Evolutionary conservation across 108 stramenopile genomes (phyloP).

Genomic region (Nitzschia putrida): DNA sequence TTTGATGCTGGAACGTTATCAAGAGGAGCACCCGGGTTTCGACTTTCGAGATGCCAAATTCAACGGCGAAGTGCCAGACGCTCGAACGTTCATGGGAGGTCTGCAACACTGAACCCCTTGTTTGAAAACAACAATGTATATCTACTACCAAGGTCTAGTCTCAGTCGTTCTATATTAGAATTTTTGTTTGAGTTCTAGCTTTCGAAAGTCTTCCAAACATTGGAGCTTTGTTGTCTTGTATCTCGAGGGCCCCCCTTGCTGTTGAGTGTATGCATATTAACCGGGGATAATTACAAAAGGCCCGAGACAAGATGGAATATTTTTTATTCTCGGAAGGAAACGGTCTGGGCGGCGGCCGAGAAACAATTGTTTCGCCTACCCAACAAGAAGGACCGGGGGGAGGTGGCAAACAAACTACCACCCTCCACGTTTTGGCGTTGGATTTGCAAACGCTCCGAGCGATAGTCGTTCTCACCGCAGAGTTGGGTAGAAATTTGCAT

Average conservation of each 20-base stretch:
- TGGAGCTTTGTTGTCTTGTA: too few species aligned
- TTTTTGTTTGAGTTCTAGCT: too few species aligned
- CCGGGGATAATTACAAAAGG: too few species aligned
- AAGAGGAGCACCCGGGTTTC: slow-evolving; percentile 94
- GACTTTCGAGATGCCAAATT: slow-evolving; percentile 97
- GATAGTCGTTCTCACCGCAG: slow-evolving; percentile 14
- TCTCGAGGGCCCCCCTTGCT: too few species aligned
- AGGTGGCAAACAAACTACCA: slow-evolving; percentile 47
- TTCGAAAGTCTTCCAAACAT: too few species aligned
- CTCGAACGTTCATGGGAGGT: slow-evolving; percentile 96
- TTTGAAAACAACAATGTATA: too few species aligned
- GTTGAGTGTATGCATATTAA: too few species aligned
- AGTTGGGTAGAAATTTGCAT: neutral
- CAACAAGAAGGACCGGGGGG: slow-evolving; percentile 50
- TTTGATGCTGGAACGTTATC: slow-evolving; percentile 93
- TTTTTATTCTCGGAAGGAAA: slow-evolving; percentile 20
- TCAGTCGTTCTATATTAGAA: too few species aligned
- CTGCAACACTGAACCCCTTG: slow-evolving; percentile 68
- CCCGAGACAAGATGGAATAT: neutral
- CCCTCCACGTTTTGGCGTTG: slow-evolving; percentile 41
- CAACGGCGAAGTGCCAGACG: slow-evolving; percentile 95
- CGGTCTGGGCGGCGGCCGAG: too few species aligned
- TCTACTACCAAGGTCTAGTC: too few species aligned
- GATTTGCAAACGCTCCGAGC: slow-evolving; percentile 26
- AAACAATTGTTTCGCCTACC: slow-evolving; percentile 19